phyloP scores from a whole-genome alignment of 1,284 basidiomycete species.

The Leccinum subrobustum region DNA sequence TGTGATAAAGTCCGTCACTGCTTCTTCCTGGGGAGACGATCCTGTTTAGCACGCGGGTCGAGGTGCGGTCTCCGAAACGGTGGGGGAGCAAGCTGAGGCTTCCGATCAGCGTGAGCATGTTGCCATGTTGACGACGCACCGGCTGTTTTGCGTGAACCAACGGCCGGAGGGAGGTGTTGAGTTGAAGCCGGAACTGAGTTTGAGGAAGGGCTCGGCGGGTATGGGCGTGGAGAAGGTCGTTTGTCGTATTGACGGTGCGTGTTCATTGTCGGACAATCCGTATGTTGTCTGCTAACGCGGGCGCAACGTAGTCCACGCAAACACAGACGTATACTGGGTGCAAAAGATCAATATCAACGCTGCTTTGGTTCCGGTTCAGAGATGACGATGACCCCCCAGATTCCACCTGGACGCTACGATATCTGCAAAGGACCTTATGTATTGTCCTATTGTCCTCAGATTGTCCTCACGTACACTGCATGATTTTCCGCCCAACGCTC shows the following conservation, averaged over 20 bases:
- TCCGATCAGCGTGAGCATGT: constrained; percentile 46
- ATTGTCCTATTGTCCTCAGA: too few relatives aligned
- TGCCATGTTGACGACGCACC: constrained; percentile 52
- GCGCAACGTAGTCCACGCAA: constrained; percentile 44
- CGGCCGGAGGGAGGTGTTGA: constrained; percentile 35
- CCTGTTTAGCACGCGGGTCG: constrained; percentile 51
- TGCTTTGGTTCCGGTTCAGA: neutral
- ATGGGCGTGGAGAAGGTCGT: constrained; percentile 45
- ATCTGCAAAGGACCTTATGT: too few relatives aligned
- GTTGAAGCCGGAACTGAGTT: constrained; percentile 50
- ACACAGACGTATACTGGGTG: constrained; percentile 58
- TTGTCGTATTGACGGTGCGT: constrained; percentile 58
- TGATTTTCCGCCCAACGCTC: too few relatives aligned
- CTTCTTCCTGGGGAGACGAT: constrained; percentile 49
- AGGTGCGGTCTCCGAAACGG: constrained; percentile 52
- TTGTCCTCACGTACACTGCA: too few relatives aligned
- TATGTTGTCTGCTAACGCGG: constrained; percentile 1
- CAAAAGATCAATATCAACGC: constrained; percentile 41
- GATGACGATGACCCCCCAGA: too few relatives aligned
- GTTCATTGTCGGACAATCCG: neutral
- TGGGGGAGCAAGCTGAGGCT: constrained; percentile 57
- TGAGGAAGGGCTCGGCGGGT: constrained; percentile 36
- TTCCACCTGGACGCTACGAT: too few relatives aligned
- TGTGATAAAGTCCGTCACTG: constrained; percentile 37
- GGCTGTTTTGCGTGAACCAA: constrained; percentile 59